Base-by-base conservation (phyloP, 768 basidiomycete species). In the Exidia glandulosa region DNA sequence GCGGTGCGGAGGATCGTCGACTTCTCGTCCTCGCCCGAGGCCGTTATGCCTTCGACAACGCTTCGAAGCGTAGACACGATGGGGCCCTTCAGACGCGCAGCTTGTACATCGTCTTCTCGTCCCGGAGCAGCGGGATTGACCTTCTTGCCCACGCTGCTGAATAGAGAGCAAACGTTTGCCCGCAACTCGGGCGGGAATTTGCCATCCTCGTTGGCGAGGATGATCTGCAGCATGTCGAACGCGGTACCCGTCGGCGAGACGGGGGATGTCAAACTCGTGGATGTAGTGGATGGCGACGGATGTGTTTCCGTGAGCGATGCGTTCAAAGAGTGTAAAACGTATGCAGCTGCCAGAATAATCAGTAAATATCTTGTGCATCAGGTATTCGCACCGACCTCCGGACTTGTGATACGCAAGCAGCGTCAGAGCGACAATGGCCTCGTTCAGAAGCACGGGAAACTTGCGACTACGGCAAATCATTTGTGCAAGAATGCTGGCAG, bases 361-460 rank as follows among this genome's bases (percentile, higher is more conserved):
- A 31, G 16, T n/a, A 1, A 37, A n/a, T 48, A 3, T 0, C 5
- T 19, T 36, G 59, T 63, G 12, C 57, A 30, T 60, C 50, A n/a
- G n/a, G n/a, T n/a, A n/a, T n/a, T n/a, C n/a, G n/a, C n/a, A n/a
- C n/a, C 63, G 71, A 88, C 91, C 84, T 62, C 87, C 89, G 54
- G 75, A 71, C 30, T 76, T 76, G 41, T 83, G 79, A 12, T 84
- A 84, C 58, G 84, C 84, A 60, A 97, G 71, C 56, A 97, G 70
- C 47, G 86, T 89, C 61, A 95, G 72, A 3, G 90, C 89, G 47
- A 96, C 82, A 25, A 94, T 77, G 2, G 87, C 90, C 70, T 98
- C 95, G 65, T 93, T 95, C 58, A 96, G 81, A 32, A 98, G 77
- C 41, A 92, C 76, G 1, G 90, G 87, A 68, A 91, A 92, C 68